Percentiles rank a stretch among this genome's conserved stretches.
phyloP scores from a whole-genome alignment of 129 eudicot genomes.

The Saposhnikovia divaricata region DNA sequence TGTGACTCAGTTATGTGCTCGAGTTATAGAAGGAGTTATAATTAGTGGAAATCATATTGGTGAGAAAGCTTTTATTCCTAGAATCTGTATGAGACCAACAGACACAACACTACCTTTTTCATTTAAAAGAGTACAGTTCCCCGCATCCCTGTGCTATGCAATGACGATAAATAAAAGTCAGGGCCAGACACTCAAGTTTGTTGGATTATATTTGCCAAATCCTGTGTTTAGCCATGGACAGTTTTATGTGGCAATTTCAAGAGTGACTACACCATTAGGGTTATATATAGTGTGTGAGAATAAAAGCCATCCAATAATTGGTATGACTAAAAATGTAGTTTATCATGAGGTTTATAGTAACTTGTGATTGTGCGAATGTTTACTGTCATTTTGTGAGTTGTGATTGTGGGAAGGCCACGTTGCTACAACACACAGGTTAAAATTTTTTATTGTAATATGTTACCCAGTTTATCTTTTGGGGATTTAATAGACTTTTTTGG shows the following conservation, averaged over 20 bases:
- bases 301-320: neutral
- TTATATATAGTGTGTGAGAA: neutral
- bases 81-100: neutral
- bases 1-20: neutral
- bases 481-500: no score
- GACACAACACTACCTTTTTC: neutral
- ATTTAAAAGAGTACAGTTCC: no score
- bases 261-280: neutral
- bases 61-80: neutral
- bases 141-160: neutral
- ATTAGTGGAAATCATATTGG: neutral
- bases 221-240: neutral
- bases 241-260: neutral
- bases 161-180: neutral
- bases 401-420: no score
- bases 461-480: no score
- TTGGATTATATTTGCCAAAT: neutral
- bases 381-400: no score
- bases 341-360: neutral
- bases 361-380: neutral
- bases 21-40: neutral
- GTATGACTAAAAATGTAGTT: neutral
- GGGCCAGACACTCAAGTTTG: neutral
- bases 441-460: no score
- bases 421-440: no score